These are phyloP conservation scores for Penicillium brevicompactum DNA, from an alignment of 2,329 filamentous ascomycete genomes.

Conservation along the genomic window DNA sequence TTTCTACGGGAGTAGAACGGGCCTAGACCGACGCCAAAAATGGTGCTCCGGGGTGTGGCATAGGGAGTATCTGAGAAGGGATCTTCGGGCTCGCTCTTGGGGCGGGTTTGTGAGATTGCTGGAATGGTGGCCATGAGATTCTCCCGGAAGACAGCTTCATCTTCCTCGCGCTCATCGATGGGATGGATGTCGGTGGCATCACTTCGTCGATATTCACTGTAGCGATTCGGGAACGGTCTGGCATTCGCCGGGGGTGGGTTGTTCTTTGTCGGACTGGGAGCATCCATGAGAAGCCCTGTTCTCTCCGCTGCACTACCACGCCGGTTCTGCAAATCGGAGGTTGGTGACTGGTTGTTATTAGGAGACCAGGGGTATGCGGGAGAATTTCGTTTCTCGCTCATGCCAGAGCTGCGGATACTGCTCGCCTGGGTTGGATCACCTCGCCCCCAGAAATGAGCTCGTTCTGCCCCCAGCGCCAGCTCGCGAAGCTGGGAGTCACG, in stretches of 20 bases:
- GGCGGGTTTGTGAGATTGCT: background rate
- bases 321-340: constrained; percentile 29
- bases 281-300: constrained; percentile 45
- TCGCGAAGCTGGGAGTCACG: constrained; percentile 60
- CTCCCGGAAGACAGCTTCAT: constrained; percentile 45
- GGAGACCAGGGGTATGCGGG: constrained; percentile 33
- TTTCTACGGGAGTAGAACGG: constrained; percentile 26
- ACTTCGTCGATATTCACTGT: constrained; percentile 53
- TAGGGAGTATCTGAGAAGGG: constrained; percentile 31
- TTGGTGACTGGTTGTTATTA: constrained; percentile 22
- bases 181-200: constrained; percentile 61
- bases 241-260: constrained; percentile 38
- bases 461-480: constrained; percentile 54
- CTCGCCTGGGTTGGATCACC: constrained; percentile 44
- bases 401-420: constrained; percentile 36
- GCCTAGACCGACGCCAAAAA: constrained; percentile 25
- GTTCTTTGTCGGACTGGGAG: constrained; percentile 42
- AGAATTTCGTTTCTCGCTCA: constrained; percentile 21
- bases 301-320: constrained; percentile 40
- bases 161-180: constrained; percentile 65
- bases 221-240: constrained; percentile 38
- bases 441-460: constrained; percentile 44
- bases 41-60: constrained; percentile 29
- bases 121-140: constrained; percentile 24
- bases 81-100: constrained; percentile 23